A percentile compares a stretch with the other conserved stretches of the same genome.
phyloP scores from a whole-genome alignment of 225 moss, liverwort and hornwort species.

The Straminergon stramineum region DNA sequence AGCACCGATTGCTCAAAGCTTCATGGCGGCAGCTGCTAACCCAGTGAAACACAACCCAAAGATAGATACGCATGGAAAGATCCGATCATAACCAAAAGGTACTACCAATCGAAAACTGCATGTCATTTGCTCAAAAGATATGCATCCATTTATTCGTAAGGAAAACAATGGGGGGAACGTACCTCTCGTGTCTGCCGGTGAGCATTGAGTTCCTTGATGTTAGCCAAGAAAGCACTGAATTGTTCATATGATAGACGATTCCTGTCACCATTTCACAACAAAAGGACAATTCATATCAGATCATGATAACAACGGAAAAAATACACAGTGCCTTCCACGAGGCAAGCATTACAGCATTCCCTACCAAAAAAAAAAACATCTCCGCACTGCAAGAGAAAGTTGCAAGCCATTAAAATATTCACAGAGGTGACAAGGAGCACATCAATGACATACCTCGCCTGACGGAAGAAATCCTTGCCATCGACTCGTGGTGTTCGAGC shows the following conservation, averaged over 20 bases:
- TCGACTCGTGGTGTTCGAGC: slow-evolving; percentile 74
- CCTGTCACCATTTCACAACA: not conserved
- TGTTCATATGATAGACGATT: slow-evolving; percentile 46
- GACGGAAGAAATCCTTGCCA: slow-evolving; percentile 91
- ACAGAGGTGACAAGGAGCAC: not conserved
- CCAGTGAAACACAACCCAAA: not conserved
- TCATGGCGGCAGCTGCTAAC: not conserved
- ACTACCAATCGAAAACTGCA: not conserved
- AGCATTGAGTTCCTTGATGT: slow-evolving; percentile 51
- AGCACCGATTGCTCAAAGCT: not conserved
- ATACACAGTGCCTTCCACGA: not conserved
- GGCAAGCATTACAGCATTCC: not conserved
- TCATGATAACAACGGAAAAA: not conserved
- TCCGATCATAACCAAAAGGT: not conserved
- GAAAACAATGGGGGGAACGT: not conserved
- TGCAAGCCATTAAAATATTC: not conserved
- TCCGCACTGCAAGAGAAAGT: not conserved
- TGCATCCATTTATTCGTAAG: not conserved
- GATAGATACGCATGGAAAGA: not conserved
- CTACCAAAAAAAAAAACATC: accelerated
- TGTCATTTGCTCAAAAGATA: not conserved
- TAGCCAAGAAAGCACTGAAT: slow-evolving; percentile 48
- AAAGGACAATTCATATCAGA: not conserved
- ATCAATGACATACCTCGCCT: slow-evolving; percentile 35
- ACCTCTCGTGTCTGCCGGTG: slow-evolving; percentile 48